These are phyloP conservation scores for rapeseed (Brassica napus) DNA, from an alignment of 345 rosid species.

Conservation along the genomic window DNA sequence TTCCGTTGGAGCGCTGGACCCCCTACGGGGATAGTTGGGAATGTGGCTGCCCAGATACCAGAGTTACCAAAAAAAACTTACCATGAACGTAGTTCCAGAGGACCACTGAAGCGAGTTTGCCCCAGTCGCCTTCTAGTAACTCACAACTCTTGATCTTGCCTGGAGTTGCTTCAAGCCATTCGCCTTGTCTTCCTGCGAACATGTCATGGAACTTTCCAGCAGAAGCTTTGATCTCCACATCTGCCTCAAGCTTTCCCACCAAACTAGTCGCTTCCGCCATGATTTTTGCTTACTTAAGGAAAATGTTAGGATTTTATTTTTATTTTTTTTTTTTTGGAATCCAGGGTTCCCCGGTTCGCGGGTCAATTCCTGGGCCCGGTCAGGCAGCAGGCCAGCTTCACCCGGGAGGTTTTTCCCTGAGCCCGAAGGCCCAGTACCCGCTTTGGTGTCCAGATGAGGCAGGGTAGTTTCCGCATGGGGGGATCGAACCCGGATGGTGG, in stretches of 20 bases:
- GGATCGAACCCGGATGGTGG: no score
- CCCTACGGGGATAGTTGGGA: no score
- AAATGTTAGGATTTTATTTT: background rate
- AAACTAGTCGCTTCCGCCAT: slow-evolving; percentile 7
- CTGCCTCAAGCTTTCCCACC: slow-evolving; percentile 18
- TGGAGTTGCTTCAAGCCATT: slow-evolving; percentile 34
- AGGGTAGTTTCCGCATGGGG: no score
- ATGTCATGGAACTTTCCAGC: slow-evolving; percentile 37
- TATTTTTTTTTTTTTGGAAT: no score
- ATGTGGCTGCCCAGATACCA: no score
- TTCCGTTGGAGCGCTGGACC: no score
- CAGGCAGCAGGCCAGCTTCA: no score
- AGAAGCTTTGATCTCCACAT: slow-evolving; percentile 25
- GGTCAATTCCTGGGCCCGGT: no score
- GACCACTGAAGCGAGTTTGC: slow-evolving; percentile 35
- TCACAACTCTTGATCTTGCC: slow-evolving; percentile 26
- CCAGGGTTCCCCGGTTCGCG: no score
- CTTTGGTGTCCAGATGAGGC: no score
- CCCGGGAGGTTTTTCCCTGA: no score
- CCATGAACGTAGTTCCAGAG: slow-evolving; percentile 39
- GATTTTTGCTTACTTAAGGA: background rate
- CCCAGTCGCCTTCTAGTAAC: slow-evolving; percentile 46
- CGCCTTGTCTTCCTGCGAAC: slow-evolving; percentile 38
- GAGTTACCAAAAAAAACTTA: background rate
- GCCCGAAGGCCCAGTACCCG: no score